Evolutionary conservation across 306 rosid genomes (phyloP).

Genomic region (Crotalaria pallida): DNA sequence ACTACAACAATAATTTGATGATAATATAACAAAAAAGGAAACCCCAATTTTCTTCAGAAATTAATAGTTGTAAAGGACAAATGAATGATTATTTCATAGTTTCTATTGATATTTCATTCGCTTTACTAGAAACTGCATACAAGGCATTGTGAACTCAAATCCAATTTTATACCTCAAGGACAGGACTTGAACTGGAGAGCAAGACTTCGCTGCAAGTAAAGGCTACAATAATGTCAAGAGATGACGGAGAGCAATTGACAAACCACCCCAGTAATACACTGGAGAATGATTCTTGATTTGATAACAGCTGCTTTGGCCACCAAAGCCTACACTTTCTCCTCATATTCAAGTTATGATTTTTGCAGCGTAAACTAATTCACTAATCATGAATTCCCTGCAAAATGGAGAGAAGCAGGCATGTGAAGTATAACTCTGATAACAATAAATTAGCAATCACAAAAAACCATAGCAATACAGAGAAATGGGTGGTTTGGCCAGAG

Average conservation of each 20-base stretch:
- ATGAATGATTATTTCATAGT: neutral
- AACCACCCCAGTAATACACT: conserved; percentile 81
- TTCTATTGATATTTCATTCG: neutral
- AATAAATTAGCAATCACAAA: no score
- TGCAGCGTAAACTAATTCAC: conserved; percentile 7
- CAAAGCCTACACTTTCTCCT: conserved; percentile 69
- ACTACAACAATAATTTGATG: neutral
- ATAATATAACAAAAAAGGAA: conserved; percentile 13
- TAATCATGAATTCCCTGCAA: conserved; percentile 30
- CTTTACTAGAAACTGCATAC: neutral
- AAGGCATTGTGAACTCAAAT: conserved; percentile 5
- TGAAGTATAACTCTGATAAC: no score
- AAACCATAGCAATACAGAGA: no score
- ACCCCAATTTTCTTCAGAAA: neutral
- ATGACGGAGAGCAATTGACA: conserved; percentile 49
- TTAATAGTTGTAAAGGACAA: neutral
- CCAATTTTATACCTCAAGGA: conserved; percentile 52
- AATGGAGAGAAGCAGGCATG: neutral
- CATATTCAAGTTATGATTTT: conserved; percentile 40
- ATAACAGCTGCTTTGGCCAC: conserved; percentile 81
- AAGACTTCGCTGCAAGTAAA: conserved; percentile 44
- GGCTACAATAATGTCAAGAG: conserved; percentile 73
- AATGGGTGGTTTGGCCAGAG: no score
- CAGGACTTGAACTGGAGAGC: conserved; percentile 32
- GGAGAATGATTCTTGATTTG: conserved; percentile 38